Conservation (phyloP, 352 stramenopile genomes). For the Halophytophthora polymorphica region DNA sequence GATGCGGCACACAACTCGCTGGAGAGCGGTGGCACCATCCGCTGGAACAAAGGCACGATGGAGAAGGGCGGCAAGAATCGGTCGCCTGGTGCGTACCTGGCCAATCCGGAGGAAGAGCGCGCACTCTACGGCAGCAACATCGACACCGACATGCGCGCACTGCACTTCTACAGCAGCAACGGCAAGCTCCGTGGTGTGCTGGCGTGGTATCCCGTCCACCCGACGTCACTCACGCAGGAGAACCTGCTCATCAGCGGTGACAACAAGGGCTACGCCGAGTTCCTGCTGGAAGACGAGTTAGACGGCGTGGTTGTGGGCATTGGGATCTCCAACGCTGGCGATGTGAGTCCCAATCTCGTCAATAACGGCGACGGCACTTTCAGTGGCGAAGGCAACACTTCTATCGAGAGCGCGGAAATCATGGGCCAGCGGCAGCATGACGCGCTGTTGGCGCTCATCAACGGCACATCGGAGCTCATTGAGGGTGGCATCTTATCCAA, state of each 20-base stretch:
- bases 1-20: too few relatives aligned
- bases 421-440: conserved; percentile 26
- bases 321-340: conserved; percentile 36
- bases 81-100: conserved; percentile 51
- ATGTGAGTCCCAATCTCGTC: conserved; percentile 36
- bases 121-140: conserved; percentile 45
- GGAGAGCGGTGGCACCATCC: conserved; percentile 35
- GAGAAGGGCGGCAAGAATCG: conserved; percentile 53
- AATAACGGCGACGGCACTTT: conserved; percentile 40
- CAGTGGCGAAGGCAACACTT: conserved; percentile 19
- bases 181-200: conserved; percentile 39
- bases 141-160: conserved; percentile 59
- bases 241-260: conserved; percentile 72
- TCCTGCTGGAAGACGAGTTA: conserved; percentile 25
- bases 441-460: conserved; percentile 22
- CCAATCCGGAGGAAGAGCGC: conserved; percentile 56
- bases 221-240: conserved; percentile 60
- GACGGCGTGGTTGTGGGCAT: conserved; percentile 18
- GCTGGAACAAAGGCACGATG: conserved; percentile 21
- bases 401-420: conserved; percentile 36
- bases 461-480: conserved; percentile 11
- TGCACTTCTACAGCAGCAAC: conserved; percentile 35
- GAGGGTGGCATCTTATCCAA: conserved; percentile 12
- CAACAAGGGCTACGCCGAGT: conserved; percentile 62
- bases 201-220: conserved; percentile 64